Percentiles rank a stretch among this genome's conserved stretches.
Conservation (phyloP, 1,139 yeast genomes). For the Pichiaceae sp. region DNA sequence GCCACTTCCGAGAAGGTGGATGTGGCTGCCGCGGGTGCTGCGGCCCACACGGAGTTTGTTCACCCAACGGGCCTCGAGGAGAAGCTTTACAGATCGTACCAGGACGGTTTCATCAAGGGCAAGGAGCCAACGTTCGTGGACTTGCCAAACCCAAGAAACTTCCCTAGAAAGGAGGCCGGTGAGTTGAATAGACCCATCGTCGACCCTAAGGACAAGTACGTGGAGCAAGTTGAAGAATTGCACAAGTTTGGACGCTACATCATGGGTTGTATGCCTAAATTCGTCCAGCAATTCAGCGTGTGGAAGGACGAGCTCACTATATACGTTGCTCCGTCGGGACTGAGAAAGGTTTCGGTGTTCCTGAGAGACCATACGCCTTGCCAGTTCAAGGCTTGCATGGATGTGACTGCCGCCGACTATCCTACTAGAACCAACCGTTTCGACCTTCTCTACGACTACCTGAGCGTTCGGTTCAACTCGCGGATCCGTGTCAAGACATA, state of each 20-base stretch:
- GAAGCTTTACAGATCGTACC: slow-evolving; percentile 5
- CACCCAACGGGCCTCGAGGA: not conserved
- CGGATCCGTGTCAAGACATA: slow-evolving; percentile 85
- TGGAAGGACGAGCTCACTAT: slow-evolving; percentile 86
- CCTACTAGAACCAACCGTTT: slow-evolving; percentile 80
- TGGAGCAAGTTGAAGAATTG: slow-evolving; percentile 60
- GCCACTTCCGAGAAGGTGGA: not conserved
- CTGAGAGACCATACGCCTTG: slow-evolving; percentile 73
- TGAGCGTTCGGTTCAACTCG: slow-evolving; percentile 77
- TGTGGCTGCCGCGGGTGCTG: not conserved
- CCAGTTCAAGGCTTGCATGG: slow-evolving; percentile 73
- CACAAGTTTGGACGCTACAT: slow-evolving; percentile 79
- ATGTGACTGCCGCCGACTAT: slow-evolving; percentile 81
- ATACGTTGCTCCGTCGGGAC: slow-evolving; percentile 68
- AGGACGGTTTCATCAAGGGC: not conserved
- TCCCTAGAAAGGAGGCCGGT: slow-evolving; percentile 23
- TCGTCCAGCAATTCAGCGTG: slow-evolving; percentile 73
- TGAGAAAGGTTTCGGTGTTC: slow-evolving; percentile 62
- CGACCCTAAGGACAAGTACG: slow-evolving; percentile 73
- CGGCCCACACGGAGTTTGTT: not conserved
- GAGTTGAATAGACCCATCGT: slow-evolving; percentile 51
- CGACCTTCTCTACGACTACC: slow-evolving; percentile 77
- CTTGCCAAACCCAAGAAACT: slow-evolving; percentile 23
- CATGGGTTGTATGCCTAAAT: slow-evolving; percentile 75
- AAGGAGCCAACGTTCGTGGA: slow-evolving; percentile 16